Evolutionary conservation across 257 asterid genomes (phyloP).

Genomic region (Galeopsis tetrahit): DNA sequence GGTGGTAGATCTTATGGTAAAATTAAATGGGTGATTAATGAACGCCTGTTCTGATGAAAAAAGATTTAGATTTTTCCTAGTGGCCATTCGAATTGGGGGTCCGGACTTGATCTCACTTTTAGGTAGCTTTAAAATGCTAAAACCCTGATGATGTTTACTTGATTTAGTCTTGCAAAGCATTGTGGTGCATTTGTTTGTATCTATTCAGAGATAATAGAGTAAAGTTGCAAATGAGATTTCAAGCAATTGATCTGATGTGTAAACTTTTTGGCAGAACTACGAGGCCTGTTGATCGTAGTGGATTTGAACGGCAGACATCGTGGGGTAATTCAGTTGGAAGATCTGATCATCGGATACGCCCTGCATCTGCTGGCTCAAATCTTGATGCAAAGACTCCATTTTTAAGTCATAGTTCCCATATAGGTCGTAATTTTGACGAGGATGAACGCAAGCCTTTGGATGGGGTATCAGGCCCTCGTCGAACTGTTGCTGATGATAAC

Average conservation of each 20-base stretch:
- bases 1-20: slow-evolving; percentile 23
- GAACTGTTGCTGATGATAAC: slow-evolving; percentile 71
- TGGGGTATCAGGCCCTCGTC: slow-evolving; percentile 78
- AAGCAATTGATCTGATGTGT: slow-evolving; percentile 16
- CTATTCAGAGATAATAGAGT: not conserved
- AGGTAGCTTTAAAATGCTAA: slow-evolving; percentile 18
- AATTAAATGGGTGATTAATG: slow-evolving; percentile 9
- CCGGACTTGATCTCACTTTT: slow-evolving; percentile 34
- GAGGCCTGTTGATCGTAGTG: slow-evolving; percentile 69
- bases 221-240: slow-evolving; percentile 3
- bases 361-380: slow-evolving; percentile 80
- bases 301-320: slow-evolving; percentile 64
- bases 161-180: slow-evolving; percentile 20
- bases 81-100: slow-evolving; percentile 17
- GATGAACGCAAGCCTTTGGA: slow-evolving; percentile 96
- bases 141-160: slow-evolving; percentile 25
- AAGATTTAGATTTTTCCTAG: not conserved
- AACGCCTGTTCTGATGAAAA: slow-evolving; percentile 1
- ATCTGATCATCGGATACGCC: slow-evolving; percentile 70
- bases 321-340: slow-evolving; percentile 79
- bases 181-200: not conserved
- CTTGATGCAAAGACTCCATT: slow-evolving; percentile 79
- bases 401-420: slow-evolving; percentile 49
- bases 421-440: slow-evolving; percentile 91
- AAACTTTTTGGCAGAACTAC: slow-evolving; percentile 51